Percentiles rank a stretch among this genome's conserved stretches.
Evolutionary conservation across 495 filamentous ascomycete species (phyloP).

Genomic region (Glonium stellatum): DNA sequence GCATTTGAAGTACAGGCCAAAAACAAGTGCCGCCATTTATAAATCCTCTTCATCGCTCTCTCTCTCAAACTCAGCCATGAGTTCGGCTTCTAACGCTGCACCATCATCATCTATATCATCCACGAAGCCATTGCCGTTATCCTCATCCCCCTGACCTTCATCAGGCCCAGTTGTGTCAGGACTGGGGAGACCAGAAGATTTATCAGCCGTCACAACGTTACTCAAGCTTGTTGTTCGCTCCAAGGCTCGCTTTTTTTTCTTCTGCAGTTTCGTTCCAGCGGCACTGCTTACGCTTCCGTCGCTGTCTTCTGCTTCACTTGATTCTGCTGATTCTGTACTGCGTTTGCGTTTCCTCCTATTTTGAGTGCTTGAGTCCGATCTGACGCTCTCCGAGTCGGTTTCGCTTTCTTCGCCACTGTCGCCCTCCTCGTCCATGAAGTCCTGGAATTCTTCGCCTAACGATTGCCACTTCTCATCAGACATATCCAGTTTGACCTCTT

Average conservation of each 20-base stretch:
- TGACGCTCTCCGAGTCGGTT: conserved; percentile 29
- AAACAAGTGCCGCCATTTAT: conserved; percentile 1
- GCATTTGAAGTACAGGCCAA: conserved; percentile 4
- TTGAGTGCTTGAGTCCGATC: conserved; percentile 14
- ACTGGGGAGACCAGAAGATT: conserved; percentile 37
- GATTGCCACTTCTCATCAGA: conserved; percentile 53
- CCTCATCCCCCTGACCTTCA: conserved; percentile 39
- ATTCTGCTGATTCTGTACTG: conserved; percentile 30
- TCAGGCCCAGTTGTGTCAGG: conserved; percentile 47
- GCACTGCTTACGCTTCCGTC: conserved; percentile 47
- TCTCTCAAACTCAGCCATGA: conserved; percentile 56
- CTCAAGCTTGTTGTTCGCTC: conserved; percentile 40
- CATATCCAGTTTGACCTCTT: conserved; percentile 39
- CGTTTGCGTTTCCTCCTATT: conserved; percentile 36
- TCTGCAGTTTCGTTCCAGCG: conserved; percentile 42
- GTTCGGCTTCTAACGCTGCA: conserved; percentile 59
- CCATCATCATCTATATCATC: conserved; percentile 34
- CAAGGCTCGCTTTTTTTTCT: conserved; percentile 38
- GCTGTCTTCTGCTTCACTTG: conserved; percentile 40
- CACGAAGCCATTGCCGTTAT: conserved; percentile 36
- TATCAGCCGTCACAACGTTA: conserved; percentile 30
- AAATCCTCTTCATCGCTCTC: conserved; percentile 1
- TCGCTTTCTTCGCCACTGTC: conserved; percentile 35
- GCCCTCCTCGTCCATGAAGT: conserved; percentile 56
- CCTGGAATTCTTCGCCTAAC: conserved; percentile 66